Base-by-base conservation (phyloP, 2,329 filamentous ascomycete species). In the Beauveria sp. region DNA sequence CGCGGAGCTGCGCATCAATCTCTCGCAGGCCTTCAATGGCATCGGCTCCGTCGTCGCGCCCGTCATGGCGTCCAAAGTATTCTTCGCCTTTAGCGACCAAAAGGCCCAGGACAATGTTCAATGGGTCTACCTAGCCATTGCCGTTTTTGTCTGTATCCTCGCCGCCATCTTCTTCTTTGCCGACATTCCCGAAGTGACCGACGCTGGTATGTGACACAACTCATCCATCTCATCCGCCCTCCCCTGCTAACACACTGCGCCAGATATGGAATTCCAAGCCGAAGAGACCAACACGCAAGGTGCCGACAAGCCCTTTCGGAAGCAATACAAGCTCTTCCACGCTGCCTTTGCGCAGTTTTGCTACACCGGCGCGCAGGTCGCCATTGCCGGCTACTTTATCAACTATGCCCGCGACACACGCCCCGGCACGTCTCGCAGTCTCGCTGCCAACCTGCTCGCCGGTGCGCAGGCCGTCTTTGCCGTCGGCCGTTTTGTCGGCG, bases 21-120 rank as follows among this genome's bases (percentile, higher is more conserved):
- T 91, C 58, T 87, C 88, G 1, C 89, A 93, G 72, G 87, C 88
- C 60, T 88, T 92, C 75, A 89, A 92, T 69, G 89, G 87, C 60
- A 84, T 91, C 53, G 89, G 88, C 42, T 88, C 87, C 9, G 86
- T 91, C 53, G 68, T 91, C 45, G 88, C 88, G 0, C 89, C 89
- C 1, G 83, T 91, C 0, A 78, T 92, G 9, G 89, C 87, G 49
- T 88, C 86, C 1, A 87, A 87, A 63, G 87, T 88, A 62, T 89
- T 92, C 74, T 92, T 92, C 76, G 83, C 81, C 61, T 82, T 84
- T 53, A 78, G 80, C 61, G 80, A 83, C 59, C 77, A 82, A 10
- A 72, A 74, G 3, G 83, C 84, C 1, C 77, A 91, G 3, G 79
- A 80, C 65, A 86, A 87, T 61, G 89, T 92, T 1, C 88, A 92